A percentile compares a stretch with the other conserved stretches of the same genome.
These are phyloP conservation scores for Mycena galericulata DNA, from an alignment of 768 basidiomycete genomes.

Conservation along the genomic window DNA sequence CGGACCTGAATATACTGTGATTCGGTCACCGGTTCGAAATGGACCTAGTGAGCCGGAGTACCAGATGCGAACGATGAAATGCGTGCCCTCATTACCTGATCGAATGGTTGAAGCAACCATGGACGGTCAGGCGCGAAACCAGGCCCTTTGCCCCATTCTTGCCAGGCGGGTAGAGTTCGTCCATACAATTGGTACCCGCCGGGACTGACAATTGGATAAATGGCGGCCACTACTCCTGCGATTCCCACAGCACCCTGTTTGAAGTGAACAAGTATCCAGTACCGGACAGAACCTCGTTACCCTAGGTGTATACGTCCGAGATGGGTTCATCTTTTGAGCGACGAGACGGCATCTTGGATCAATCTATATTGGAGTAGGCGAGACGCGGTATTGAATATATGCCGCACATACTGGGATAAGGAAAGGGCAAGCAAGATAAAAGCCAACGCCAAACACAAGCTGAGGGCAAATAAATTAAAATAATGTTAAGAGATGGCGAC, in stretches of 20 bases:
- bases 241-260: constrained; percentile 75
- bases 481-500: not conserved
- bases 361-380: constrained; percentile 52
- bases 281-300: constrained; percentile 44
- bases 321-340: constrained; percentile 83
- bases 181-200: constrained; percentile 77
- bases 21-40: constrained; percentile 61
- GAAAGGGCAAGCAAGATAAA: constrained; percentile 75
- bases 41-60: constrained; percentile 51
- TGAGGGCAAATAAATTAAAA: constrained; percentile 38
- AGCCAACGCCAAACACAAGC: constrained; percentile 73
- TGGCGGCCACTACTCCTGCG: constrained; percentile 74
- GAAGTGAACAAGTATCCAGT: not conserved
- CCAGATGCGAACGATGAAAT: not conserved
- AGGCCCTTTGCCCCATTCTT: constrained; percentile 67
- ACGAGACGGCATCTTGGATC: constrained; percentile 69
- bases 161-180: constrained; percentile 74
- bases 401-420: constrained; percentile 61
- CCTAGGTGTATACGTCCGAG: constrained; percentile 72
- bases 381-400: not conserved
- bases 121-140: constrained; percentile 61
- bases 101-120: constrained; percentile 73
- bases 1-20: constrained; percentile 61
- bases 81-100: constrained; percentile 56
- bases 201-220: constrained; percentile 73